Percentiles rank a stretch among this genome's conserved stretches.
phyloP scores from a whole-genome alignment of 257 asterid genomes.

The Nicotiana knightiana region DNA sequence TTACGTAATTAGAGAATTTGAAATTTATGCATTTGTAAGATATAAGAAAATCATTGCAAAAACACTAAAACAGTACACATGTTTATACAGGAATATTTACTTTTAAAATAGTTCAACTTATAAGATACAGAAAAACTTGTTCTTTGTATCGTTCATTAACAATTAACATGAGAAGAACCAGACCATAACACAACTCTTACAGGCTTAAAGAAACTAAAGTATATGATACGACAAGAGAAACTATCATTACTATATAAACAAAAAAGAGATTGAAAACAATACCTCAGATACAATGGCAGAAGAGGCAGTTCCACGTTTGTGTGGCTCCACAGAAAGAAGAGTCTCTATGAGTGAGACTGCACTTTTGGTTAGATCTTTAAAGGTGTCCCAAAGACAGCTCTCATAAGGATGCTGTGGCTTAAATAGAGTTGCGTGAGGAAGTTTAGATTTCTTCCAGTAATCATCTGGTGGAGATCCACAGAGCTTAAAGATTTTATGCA shows the following conservation, averaged over 20 bases:
- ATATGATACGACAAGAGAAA: background rate
- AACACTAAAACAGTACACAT: background rate
- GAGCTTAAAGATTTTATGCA: slow-evolving; percentile 94
- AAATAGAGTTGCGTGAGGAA: slow-evolving; percentile 92
- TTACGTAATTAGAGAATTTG: background rate
- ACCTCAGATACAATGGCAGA: slow-evolving; percentile 93
- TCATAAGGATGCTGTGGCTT: slow-evolving; percentile 90
- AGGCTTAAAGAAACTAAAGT: background rate
- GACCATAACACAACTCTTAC: background rate
- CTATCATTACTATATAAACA: background rate
- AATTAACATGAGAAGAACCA: background rate
- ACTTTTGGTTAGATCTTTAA: slow-evolving; percentile 59
- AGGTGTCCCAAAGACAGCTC: slow-evolving; percentile 81
- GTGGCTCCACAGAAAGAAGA: slow-evolving; percentile 80
- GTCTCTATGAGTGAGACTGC: slow-evolving; percentile 65
- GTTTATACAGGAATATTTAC: background rate
- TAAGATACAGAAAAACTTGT: background rate
- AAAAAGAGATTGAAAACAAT: background rate
- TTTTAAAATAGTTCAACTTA: background rate
- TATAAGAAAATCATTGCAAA: background rate
- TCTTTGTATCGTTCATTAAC: background rate
- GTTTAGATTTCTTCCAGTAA: slow-evolving; percentile 92
- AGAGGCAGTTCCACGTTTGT: slow-evolving; percentile 86
- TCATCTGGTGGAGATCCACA: slow-evolving; percentile 98
- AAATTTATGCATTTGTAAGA: background rate